Conservation (phyloP, 768 basidiomycete species). For the Boletus rubescentipes region DNA sequence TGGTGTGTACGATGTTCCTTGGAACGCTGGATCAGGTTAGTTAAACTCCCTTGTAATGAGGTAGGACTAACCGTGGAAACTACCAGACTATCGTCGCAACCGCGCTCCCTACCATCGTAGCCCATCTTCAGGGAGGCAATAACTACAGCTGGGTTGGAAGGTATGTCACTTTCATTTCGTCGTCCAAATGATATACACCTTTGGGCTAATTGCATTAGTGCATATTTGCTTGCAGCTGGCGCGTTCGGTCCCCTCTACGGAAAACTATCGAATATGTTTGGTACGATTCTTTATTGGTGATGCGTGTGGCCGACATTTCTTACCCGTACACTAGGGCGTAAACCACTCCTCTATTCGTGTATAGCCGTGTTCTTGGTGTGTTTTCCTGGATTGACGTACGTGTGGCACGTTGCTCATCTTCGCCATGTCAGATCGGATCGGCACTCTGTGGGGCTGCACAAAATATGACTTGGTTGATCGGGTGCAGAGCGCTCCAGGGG, state of each 20-base stretch:
- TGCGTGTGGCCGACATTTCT: neutral
- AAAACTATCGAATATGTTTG: slow-evolving; percentile 63
- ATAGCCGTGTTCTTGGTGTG: slow-evolving; percentile 58
- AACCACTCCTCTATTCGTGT: slow-evolving; percentile 62
- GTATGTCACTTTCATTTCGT: no score
- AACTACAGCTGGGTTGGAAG: slow-evolving; percentile 74
- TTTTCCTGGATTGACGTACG: neutral
- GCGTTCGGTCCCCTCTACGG: slow-evolving; percentile 71
- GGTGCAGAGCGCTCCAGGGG: slow-evolving; percentile 76
- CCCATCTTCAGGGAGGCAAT: slow-evolving; percentile 56
- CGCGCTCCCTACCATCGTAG: slow-evolving; percentile 69
- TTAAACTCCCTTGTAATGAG: neutral
- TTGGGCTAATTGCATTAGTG: slow-evolving; percentile 36
- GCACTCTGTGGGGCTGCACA: slow-evolving; percentile 81
- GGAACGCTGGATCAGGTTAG: slow-evolving; percentile 58
- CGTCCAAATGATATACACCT: neutral
- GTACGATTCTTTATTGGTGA: slow-evolving; percentile 11
- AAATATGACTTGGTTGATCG: slow-evolving; percentile 71
- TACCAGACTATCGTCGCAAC: slow-evolving; percentile 62
- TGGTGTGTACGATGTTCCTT: slow-evolving; percentile 27
- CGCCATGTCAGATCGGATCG: slow-evolving; percentile 56
- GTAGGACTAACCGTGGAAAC: neutral
- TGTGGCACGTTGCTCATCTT: neutral
- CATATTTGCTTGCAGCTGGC: slow-evolving; percentile 70
- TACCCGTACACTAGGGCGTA: slow-evolving; percentile 45